Evolutionary conservation across 202 grass and related monocot species (phyloP).

Genomic region (Bolboschoenoplectus hybrid): DNA sequence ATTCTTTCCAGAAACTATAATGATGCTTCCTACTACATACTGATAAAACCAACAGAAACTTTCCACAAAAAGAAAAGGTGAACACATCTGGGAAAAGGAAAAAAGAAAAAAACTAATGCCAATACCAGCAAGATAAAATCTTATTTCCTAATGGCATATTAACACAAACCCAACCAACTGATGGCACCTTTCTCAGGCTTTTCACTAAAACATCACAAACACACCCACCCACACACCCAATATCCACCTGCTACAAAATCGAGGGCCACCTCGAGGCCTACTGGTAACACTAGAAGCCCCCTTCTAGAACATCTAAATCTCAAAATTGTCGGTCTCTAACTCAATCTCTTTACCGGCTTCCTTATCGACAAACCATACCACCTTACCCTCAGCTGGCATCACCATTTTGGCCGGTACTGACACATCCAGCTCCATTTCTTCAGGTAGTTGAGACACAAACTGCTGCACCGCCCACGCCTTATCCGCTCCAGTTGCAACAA

Average conservation of each 20-base stretch:
- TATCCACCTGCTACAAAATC: constrained; percentile 29
- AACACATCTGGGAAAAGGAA: not conserved
- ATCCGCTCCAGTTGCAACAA: constrained; percentile 66
- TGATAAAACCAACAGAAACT: not conserved
- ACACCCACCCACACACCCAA: not conserved
- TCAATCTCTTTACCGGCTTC: constrained; percentile 39
- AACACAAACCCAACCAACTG: constrained; percentile 20
- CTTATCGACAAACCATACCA: constrained; percentile 91
- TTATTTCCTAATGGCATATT: constrained; percentile 28
- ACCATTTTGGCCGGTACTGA: constrained; percentile 71
- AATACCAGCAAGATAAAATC: constrained; percentile 26
- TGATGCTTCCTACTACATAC: not conserved
- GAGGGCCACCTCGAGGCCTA: constrained; percentile 23
- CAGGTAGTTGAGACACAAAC: constrained; percentile 45
- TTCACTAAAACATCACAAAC: constrained; percentile 26
- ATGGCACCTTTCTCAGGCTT: not conserved
- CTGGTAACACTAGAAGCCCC: not conserved
- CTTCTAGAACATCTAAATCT: constrained; percentile 15
- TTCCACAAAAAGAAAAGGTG: not conserved
- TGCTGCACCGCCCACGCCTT: constrained; percentile 47
- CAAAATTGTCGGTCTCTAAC: constrained; percentile 14
- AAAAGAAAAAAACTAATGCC: not conserved
- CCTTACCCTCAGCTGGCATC: constrained; percentile 62
- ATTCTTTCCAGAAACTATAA: not conserved
- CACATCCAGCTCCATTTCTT: constrained; percentile 35